Conservation (phyloP, 495 filamentous ascomycete genomes). For the Penicillium atrosanguineum region DNA sequence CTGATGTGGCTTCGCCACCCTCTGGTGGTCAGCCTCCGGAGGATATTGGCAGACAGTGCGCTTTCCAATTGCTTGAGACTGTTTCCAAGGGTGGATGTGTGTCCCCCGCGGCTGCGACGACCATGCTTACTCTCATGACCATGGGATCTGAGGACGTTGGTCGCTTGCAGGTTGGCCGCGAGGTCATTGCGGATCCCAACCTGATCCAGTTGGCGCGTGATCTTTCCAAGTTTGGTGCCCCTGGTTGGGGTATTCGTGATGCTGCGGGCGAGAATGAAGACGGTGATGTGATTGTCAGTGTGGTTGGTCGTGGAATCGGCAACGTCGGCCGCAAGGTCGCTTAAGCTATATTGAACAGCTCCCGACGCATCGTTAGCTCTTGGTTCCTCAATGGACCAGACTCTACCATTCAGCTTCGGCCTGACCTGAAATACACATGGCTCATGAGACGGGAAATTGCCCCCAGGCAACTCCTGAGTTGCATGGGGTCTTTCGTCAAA, state of each 20-base stretch:
- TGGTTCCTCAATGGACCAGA: not conserved
- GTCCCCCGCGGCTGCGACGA: constrained; percentile 61
- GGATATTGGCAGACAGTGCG: constrained; percentile 83
- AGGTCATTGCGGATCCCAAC: constrained; percentile 76
- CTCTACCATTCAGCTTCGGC: not conserved
- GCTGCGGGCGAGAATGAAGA: constrained; percentile 60
- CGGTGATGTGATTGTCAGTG: constrained; percentile 77
- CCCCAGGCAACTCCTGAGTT: not conserved
- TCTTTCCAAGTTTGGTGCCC: constrained; percentile 76
- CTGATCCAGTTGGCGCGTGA: constrained; percentile 78
- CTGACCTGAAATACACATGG: not conserved
- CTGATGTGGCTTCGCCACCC: constrained; percentile 80
- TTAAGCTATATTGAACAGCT: constrained; percentile 39
- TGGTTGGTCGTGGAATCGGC: constrained; percentile 91
- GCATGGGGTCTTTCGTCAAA: not conserved
- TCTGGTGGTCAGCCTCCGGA: constrained; percentile 80
- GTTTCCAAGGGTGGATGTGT: constrained; percentile 82
- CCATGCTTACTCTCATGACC: constrained; percentile 85
- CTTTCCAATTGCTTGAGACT: constrained; percentile 82
- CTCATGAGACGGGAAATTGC: not conserved
- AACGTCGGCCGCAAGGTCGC: constrained; percentile 94
- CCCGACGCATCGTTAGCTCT: not conserved
- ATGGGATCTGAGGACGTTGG: constrained; percentile 83
- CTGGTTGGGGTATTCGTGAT: constrained; percentile 84
- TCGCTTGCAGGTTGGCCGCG: constrained; percentile 58